Conservation (phyloP, 257 asterid genomes). For the Rubia yunnanensis region DNA sequence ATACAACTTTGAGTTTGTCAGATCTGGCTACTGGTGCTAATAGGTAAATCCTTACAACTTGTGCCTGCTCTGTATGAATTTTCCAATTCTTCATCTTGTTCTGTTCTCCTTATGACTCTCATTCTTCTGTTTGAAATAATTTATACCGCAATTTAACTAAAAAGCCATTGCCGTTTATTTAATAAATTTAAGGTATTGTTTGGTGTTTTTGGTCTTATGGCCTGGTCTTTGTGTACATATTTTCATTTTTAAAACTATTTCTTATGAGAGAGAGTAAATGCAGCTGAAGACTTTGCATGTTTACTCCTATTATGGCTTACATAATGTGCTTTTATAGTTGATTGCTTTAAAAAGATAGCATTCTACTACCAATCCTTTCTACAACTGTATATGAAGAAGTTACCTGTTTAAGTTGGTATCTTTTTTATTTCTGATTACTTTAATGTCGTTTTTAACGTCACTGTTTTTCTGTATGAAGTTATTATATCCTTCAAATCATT, state of each 20-base stretch:
- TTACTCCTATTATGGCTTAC: background rate
- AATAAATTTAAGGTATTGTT: background rate
- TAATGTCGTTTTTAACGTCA: background rate
- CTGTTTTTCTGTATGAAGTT: conserved; percentile 41
- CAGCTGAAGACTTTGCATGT: background rate
- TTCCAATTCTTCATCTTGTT: background rate
- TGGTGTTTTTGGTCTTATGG: background rate
- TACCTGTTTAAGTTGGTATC: background rate
- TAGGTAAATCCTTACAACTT: conserved; percentile 39
- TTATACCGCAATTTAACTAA: background rate
- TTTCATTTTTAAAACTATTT: background rate
- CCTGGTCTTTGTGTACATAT: background rate
- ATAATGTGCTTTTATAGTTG: background rate
- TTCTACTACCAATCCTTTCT: background rate
- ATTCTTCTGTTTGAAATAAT: background rate
- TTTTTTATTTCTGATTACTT: background rate
- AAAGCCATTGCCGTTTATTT: background rate
- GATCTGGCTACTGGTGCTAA: conserved; percentile 85
- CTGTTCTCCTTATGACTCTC: background rate
- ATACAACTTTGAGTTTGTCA: conserved; percentile 83
- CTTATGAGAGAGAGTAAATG: background rate
- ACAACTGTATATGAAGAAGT: background rate
- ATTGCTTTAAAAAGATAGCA: background rate
- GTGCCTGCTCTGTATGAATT: conserved; percentile 1
- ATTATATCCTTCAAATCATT: conserved; percentile 84